These are phyloP conservation scores for Debaryomyces singareniensis DNA, from an alignment of 1,139 yeast species.

Conservation along the genomic window DNA sequence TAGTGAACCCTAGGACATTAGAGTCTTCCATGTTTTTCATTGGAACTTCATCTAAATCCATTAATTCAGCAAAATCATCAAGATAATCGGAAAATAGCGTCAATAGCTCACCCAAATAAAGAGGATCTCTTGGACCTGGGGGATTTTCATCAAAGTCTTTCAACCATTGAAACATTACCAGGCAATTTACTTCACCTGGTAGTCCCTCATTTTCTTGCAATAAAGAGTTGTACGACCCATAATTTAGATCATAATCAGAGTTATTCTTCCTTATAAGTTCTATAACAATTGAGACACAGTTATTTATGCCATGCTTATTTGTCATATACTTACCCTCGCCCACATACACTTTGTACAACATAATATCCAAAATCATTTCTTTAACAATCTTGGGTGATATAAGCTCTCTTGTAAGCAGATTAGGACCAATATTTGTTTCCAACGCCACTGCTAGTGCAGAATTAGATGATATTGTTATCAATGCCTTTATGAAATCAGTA, in stretches of 20 bases:
- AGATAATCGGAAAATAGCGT: constrained; percentile 34
- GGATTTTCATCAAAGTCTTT: constrained; percentile 45
- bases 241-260: constrained; percentile 42
- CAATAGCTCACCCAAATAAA: constrained; percentile 41
- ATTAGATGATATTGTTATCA: constrained; percentile 85
- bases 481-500: constrained; percentile 90
- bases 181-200: constrained; percentile 34
- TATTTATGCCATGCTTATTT: constrained; percentile 42
- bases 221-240: constrained; percentile 34
- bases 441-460: constrained; percentile 41
- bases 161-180: constrained; percentile 42
- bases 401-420: constrained; percentile 39
- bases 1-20: constrained; percentile 32
- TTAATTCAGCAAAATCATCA: constrained; percentile 22
- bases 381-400: constrained; percentile 32
- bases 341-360: constrained; percentile 20
- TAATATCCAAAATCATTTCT: constrained; percentile 36
- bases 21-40: constrained; percentile 8
- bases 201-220: constrained; percentile 24
- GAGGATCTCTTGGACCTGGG: constrained; percentile 42
- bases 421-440: constrained; percentile 45
- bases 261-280: constrained; percentile 43
- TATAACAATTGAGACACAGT: constrained; percentile 42
- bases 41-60: constrained; percentile 13
- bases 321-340: constrained; percentile 14